Evolutionary conservation across 2,329 filamentous ascomycete species (phyloP), one percentile per base, ranked within the genome.

Genomic region (Verticillium zaregamsianum): DNA sequence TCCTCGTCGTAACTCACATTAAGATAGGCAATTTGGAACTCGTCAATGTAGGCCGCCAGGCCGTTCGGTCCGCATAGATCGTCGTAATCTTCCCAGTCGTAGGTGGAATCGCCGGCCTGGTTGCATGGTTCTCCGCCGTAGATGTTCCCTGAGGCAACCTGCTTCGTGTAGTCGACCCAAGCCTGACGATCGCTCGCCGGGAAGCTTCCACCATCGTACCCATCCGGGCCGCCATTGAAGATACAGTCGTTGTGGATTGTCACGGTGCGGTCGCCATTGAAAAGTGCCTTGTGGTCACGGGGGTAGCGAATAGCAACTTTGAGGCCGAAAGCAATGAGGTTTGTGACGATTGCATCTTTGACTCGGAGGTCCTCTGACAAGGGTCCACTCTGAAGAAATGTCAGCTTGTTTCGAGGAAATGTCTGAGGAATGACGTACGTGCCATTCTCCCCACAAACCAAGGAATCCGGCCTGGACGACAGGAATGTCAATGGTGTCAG

Each of bases 231-330:
- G 70, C 68, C 9, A 70, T 69, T 17, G 70, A 69, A n/a, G 69
- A 70, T 28, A 71, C 71, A 37, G 68, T 68, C 23, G 74, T 75
- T 20, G 72, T 77, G 20, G 37, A 73, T 66, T 0, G 73, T 77
- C 1, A 68, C 72, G 3, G 67, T 70, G 39, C 61, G 56, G 39
- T 66, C 59, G 33, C 32, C 58, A 23, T 59, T 28, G 32, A 56
- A 65, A 33, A 66, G 58, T 20, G 33, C 55, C 23, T 57, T 49
- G 59, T 66, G 64, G 49, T 66, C 64, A 14, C 45, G 40, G 31
- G 64, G 64, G 52, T 66, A 65, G 12, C 64, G 63, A 17, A 66
- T 49, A 4, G 64, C 64, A n/a, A 66, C 54, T 54, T 65, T 66
- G 35, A 28, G 23, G 14, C 61, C 64, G 32, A 40, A 60, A 17